Conservation (phyloP, 1,284 basidiomycete genomes). For the Singerocomus inundabilis region DNA sequence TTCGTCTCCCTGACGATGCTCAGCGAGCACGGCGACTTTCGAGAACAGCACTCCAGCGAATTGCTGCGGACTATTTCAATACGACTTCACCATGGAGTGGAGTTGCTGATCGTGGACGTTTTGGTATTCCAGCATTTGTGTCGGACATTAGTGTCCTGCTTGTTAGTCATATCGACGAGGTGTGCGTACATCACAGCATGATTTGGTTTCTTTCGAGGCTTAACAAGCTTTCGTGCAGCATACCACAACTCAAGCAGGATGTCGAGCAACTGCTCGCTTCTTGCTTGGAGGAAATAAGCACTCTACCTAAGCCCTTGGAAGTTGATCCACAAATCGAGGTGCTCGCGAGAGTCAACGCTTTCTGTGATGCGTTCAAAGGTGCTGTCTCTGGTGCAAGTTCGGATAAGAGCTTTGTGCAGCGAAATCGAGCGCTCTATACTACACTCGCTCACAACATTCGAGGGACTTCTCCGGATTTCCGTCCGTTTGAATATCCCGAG, state of each 20-base stretch:
- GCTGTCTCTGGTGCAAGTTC: slow-evolving; percentile 38
- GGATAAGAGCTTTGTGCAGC: slow-evolving; percentile 38
- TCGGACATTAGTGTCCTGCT: slow-evolving; percentile 51
- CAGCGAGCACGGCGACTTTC: slow-evolving; percentile 44
- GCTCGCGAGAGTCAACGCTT: slow-evolving; percentile 43
- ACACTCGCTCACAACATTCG: slow-evolving; percentile 38
- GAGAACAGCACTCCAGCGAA: slow-evolving; percentile 37
- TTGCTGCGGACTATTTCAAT: slow-evolving; percentile 48
- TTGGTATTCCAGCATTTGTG: slow-evolving; percentile 59
- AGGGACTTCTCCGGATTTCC: slow-evolving; percentile 42
- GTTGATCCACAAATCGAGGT: slow-evolving; percentile 47
- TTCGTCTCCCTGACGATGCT: slow-evolving; percentile 61
- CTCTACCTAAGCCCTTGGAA: slow-evolving; percentile 42
- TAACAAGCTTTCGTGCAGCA: slow-evolving; percentile 33
- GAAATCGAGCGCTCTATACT: slow-evolving; percentile 34
- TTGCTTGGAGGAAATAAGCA: slow-evolving; percentile 37
- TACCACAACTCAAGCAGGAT: slow-evolving; percentile 39
- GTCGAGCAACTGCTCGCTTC: slow-evolving; percentile 39
- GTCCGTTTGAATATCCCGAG: slow-evolving; percentile 25
- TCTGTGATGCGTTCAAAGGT: slow-evolving; percentile 40
- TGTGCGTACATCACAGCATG: slow-evolving; percentile 38
- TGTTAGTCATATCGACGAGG: slow-evolving; percentile 46
- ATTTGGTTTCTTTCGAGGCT: slow-evolving; percentile 3
- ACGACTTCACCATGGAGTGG: slow-evolving; percentile 50
- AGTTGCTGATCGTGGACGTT: slow-evolving; percentile 42